Evolutionary conservation across 805 yeast genomes (phyloP).

Genomic region (Clavispora santaluciae): DNA sequence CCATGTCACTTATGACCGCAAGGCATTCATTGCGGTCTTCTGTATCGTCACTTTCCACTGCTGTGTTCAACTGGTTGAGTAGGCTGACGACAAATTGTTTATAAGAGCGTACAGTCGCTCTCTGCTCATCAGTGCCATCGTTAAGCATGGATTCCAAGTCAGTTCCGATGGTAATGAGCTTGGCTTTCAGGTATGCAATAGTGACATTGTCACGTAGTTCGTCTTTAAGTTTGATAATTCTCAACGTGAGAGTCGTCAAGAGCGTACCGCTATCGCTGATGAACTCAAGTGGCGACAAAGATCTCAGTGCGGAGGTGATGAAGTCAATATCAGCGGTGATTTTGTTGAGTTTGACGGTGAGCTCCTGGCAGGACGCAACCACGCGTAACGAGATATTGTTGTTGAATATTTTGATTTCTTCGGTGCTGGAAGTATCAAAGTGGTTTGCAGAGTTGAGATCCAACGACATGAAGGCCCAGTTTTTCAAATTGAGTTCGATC

Average conservation of each 20-base stretch:
- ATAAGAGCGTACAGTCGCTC: constrained; percentile 39
- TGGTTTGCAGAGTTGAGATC: constrained; percentile 44
- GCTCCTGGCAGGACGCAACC: constrained; percentile 44
- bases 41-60: constrained; percentile 50
- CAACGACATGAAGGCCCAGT: constrained; percentile 53
- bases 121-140: constrained; percentile 29
- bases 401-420: constrained; percentile 37
- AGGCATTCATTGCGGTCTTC: constrained; percentile 62
- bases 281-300: constrained; percentile 41
- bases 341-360: constrained; percentile 37
- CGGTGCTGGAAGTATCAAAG: constrained; percentile 19
- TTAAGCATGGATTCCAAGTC: constrained; percentile 49
- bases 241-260: constrained; percentile 39
- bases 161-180: constrained; percentile 58
- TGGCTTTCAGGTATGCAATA: constrained; percentile 60
- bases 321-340: constrained; percentile 44
- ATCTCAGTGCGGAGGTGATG: constrained; percentile 39
- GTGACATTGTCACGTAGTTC: constrained; percentile 49
- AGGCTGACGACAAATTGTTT: constrained; percentile 55
- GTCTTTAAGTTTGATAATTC: constrained; percentile 47
- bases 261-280: constrained; percentile 52
- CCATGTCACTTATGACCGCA: constrained; percentile 64
- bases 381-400: constrained; percentile 52
- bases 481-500: constrained; percentile 41
- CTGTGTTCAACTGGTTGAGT: constrained; percentile 51